Conservation (phyloP, 2,329 filamentous ascomycete species). For the Neophaeococcomyces aloes region DNA sequence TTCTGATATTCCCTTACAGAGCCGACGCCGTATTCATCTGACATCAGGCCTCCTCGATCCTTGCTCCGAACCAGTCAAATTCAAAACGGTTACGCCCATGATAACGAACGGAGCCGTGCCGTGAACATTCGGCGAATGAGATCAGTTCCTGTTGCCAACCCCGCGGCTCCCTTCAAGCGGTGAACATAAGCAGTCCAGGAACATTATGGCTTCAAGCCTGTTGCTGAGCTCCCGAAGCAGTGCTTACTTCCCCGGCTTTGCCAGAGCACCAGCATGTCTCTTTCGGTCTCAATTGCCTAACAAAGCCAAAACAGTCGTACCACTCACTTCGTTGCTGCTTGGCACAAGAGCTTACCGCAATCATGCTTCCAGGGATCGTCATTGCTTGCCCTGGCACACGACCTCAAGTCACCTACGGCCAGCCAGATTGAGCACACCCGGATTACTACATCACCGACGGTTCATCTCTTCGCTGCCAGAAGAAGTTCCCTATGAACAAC, state of each 20-base stretch:
- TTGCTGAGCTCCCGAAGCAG: background rate
- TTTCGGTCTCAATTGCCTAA: background rate
- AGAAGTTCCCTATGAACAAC: constrained; percentile 51
- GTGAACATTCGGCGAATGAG: constrained; percentile 7
- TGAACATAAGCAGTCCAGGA: constrained; percentile 6
- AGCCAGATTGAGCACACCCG: background rate
- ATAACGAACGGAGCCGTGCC: constrained; percentile 4
- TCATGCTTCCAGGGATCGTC: background rate
- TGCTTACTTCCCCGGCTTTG: background rate
- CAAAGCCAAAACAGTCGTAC: background rate
- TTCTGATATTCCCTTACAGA: background rate
- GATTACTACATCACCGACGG: background rate
- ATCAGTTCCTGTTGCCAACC: constrained; percentile 2
- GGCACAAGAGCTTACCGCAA: background rate
- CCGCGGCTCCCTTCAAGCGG: constrained; percentile 3
- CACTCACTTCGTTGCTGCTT: background rate
- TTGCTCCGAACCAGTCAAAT: background rate
- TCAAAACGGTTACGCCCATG: constrained; percentile 3
- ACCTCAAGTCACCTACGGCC: background rate
- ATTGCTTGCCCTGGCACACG: background rate
- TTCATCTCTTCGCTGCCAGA: background rate
- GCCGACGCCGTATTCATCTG: background rate
- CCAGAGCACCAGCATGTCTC: background rate
- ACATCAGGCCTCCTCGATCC: background rate
- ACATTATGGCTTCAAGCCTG: constrained; percentile 8